Conservation (phyloP, 345 rosid genomes). For the Eucalyptus shirleyi region DNA sequence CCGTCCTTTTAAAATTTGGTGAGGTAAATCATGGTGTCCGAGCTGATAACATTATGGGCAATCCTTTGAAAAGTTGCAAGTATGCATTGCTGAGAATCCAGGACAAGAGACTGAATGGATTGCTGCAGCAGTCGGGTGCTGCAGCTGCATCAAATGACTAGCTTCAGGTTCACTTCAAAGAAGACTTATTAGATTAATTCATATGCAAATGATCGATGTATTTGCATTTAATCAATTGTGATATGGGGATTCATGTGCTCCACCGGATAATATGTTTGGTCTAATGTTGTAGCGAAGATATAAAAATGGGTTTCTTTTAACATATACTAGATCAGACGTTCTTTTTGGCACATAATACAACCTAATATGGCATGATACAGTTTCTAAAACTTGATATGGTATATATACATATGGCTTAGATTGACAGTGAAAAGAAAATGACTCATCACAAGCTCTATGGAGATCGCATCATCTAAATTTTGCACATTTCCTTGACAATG, state of each 20-base stretch:
- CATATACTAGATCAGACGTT: background rate
- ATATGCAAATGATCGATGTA: background rate
- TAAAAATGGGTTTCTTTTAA: background rate
- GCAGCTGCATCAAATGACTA: background rate
- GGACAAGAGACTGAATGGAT: background rate
- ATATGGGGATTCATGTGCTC: constrained; percentile 33
- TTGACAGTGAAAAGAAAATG: constrained; percentile 8
- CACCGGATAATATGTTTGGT: constrained; percentile 23
- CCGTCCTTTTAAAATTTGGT: background rate
- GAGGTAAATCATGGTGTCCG: background rate
- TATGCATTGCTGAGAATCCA: background rate
- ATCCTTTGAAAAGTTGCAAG: background rate
- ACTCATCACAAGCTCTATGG: constrained; percentile 7
- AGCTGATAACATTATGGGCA: background rate
- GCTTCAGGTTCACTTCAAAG: background rate
- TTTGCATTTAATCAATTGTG: background rate
- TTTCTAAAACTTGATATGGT: too few species aligned
- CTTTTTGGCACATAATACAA: background rate
- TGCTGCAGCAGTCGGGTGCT: background rate
- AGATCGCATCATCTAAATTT: background rate
- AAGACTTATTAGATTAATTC: background rate
- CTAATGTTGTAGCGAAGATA: background rate
- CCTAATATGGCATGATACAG: too few species aligned
- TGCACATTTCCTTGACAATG: background rate
- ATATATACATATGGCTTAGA: too few species aligned